phyloP scores from a whole-genome alignment of 352 stramenopile genomes.

The Phytophthora constricta region DNA sequence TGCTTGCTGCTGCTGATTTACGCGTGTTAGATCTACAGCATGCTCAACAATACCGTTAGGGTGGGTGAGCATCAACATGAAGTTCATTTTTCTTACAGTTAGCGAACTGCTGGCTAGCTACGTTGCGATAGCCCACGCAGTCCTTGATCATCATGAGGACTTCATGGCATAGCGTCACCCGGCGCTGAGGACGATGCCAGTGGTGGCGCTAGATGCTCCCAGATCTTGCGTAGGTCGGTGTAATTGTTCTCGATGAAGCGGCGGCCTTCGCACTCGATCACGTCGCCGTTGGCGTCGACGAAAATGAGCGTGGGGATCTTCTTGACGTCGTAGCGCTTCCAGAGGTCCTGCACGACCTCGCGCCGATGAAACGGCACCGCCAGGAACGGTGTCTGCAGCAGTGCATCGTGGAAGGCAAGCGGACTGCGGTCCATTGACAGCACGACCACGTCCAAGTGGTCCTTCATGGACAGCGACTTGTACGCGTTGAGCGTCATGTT shows the following conservation, averaged over 20 bases:
- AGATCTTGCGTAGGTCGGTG: slow-evolving; percentile 67
- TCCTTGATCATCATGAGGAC: not conserved
- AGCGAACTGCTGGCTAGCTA: slow-evolving; percentile 3
- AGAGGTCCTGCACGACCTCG: slow-evolving; percentile 60
- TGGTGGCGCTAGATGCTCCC: slow-evolving; percentile 48
- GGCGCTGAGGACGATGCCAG: slow-evolving; percentile 15
- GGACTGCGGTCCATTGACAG: slow-evolving; percentile 65
- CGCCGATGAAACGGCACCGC: slow-evolving; percentile 60
- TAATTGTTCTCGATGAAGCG: slow-evolving; percentile 70
- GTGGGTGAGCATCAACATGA: no score
- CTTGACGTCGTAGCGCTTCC: slow-evolving; percentile 75
- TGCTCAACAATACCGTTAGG: no score
- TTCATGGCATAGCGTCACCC: slow-evolving; percentile 40
- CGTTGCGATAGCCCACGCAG: no score
- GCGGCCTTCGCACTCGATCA: slow-evolving; percentile 68
- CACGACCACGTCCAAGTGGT: slow-evolving; percentile 66
- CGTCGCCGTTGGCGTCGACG: slow-evolving; percentile 63
- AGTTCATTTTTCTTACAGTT: no score
- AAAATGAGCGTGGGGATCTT: slow-evolving; percentile 76
- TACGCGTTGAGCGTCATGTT: slow-evolving; percentile 74
- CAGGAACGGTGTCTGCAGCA: slow-evolving; percentile 69
- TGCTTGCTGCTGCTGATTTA: no score
- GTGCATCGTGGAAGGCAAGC: slow-evolving; percentile 59
- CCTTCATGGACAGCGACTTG: slow-evolving; percentile 60
- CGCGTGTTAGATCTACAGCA: no score